Evolutionary conservation across 1,284 basidiomycete genomes (phyloP), one percentile per base, ranked within the genome.

Genomic region (Wallemia ichthyophaga): DNA sequence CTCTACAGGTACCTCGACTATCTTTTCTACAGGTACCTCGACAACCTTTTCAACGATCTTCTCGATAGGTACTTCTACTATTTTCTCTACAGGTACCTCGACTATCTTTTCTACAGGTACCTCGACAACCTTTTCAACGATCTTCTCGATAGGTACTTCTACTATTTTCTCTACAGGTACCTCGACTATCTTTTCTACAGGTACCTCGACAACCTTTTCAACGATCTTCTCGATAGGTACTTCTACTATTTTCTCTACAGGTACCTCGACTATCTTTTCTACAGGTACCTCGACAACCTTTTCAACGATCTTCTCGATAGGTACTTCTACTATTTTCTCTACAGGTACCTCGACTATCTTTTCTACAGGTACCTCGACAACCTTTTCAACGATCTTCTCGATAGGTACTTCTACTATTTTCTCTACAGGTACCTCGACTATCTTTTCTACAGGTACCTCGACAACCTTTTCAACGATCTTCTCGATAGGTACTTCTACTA

Each of bases 1-100:
- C 56, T 67, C 65, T 28, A 65, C 64, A 67, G 72, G 62, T 66
- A 63, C 70, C 72, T 74, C 62, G 31, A 69, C 64, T 25, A 62
- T 59, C 37, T 64, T 65, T 57, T 76, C 77, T 59, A 77, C 72
- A 21, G 28, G 7, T 17, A 7, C 28, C 28, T 69, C 64, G 27
- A 71, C 68, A 7, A 68, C 65, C 61, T 66, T 67, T 58, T 71
- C 68, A 53, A 72, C 67, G n/a, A 58, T 58, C 21, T 58, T 61
- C 53, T 62, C 61, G 27, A 62, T 60, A 27, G 64, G 56, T 31
- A 65, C 56, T 62, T 66, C 54, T 60, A 61, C 61, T 58, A 63
- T 61, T 56, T 54, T 63, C 58, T 61, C 64, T 21, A 59, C 64
- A 27, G 61, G 61, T 74, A 75, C 58, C 59, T 68, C 64, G 48